Conservation (phyloP, 257 asterid species). For the Solanum lignicaule region DNA sequence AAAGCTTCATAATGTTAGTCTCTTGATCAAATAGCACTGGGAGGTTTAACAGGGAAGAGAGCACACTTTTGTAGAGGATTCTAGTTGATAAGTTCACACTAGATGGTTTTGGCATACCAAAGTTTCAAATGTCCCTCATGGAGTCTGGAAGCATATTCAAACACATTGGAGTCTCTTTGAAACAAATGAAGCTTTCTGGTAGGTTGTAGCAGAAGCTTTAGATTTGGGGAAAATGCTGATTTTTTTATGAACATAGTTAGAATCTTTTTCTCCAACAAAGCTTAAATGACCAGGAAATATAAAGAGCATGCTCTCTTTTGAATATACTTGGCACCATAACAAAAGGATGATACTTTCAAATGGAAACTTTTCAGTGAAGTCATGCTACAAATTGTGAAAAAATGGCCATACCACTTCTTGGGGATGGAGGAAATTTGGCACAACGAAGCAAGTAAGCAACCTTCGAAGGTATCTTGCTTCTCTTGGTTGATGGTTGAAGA, state of each 20-base stretch:
- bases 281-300: not conserved
- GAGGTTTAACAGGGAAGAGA: not conserved
- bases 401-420: not conserved
- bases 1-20: not conserved
- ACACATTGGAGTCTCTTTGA: not conserved
- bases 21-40: not conserved
- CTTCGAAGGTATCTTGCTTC: not conserved
- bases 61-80: not conserved
- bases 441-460: not conserved
- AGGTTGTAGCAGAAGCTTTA: not conserved
- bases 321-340: not conserved
- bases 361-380: not conserved
- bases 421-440: not conserved
- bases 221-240: not conserved
- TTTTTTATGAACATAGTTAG: not conserved
- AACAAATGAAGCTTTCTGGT: not conserved
- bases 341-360: not conserved
- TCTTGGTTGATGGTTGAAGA: not conserved
- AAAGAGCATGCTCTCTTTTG: not conserved
- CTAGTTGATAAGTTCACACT: not conserved
- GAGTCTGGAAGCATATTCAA: not conserved
- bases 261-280: not conserved
- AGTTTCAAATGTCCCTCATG: not conserved
- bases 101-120: not conserved
- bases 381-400: not conserved